Percentiles rank a stretch among this genome's conserved stretches.
Evolutionary conservation across 768 basidiomycete genomes (phyloP).

Genomic region (Boletus rubescentipes): DNA sequence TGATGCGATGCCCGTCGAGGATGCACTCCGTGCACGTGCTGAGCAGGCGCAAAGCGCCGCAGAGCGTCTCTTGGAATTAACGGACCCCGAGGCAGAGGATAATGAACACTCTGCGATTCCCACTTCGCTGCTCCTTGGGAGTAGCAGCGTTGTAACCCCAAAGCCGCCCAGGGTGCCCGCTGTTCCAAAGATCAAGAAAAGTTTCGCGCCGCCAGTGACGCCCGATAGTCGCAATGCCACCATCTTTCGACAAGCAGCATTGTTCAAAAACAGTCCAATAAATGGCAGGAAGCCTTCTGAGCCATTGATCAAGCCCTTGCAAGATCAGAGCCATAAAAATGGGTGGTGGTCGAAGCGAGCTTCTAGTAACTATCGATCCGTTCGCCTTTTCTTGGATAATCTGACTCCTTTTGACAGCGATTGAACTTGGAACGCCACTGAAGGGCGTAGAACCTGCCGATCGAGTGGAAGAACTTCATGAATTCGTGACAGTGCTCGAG

Average conservation of each 20-base stretch:
- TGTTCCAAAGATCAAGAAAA: constrained; percentile 34
- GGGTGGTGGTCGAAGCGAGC: constrained; percentile 86
- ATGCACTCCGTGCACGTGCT: constrained; percentile 81
- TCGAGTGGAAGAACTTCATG: constrained; percentile 49
- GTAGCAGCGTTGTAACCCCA: constrained; percentile 35
- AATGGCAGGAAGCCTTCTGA: constrained; percentile 47
- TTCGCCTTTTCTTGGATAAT: neutral
- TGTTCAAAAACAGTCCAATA: constrained; percentile 81
- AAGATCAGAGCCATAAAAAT: constrained; percentile 65
- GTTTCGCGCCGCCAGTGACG: constrained; percentile 51
- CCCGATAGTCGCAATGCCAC: constrained; percentile 58
- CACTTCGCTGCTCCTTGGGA: constrained; percentile 49
- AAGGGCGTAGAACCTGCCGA: constrained; percentile 41
- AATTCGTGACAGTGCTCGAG: constrained; percentile 54
- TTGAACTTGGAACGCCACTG: constrained; percentile 48
- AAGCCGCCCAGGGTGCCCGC: constrained; percentile 39
- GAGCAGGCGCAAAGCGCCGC: constrained; percentile 95
- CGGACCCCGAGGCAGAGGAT: constrained; percentile 71
- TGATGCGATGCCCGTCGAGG: constrained; percentile 62
- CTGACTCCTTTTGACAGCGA: constrained; percentile 22
- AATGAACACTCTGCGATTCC: constrained; percentile 54
- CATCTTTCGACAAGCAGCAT: constrained; percentile 71
- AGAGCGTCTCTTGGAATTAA: constrained; percentile 80
- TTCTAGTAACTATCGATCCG: constrained; percentile 48
- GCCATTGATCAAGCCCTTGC: constrained; percentile 68